Conservation (phyloP, 768 basidiomycete genomes). For the Mycena latifolia region DNA sequence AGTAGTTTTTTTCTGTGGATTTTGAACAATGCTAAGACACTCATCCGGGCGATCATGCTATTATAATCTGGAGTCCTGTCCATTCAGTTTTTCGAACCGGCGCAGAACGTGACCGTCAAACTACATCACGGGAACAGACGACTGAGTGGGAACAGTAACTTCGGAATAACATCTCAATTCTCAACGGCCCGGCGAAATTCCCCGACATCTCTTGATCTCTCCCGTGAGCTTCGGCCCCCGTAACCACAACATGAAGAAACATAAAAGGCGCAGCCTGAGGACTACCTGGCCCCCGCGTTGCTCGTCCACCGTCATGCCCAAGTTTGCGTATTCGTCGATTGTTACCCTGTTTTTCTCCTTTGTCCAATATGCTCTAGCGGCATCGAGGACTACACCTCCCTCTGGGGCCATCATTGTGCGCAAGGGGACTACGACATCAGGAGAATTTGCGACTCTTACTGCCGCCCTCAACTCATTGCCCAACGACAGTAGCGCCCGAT, state of each 20-base stretch:
- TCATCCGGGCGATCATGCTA: too few species aligned
- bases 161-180: not conserved
- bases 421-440: conserved; percentile 51
- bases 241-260: not conserved
- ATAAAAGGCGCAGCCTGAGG: not conserved
- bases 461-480: conserved; percentile 58
- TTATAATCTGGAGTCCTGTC: too few species aligned
- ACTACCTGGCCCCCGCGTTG: too few species aligned
- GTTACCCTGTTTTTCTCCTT: conserved; percentile 4
- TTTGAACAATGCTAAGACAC: too few species aligned
- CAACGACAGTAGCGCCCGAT: conserved; percentile 50
- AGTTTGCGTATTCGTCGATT: conserved; percentile 2
- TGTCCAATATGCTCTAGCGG: conserved; percentile 38
- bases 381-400: conserved; percentile 56
- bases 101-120: not conserved
- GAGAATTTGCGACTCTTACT: conserved; percentile 54
- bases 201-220: not conserved
- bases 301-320: conserved; percentile 5
- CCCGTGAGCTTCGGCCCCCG: not conserved
- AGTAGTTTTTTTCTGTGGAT: too few species aligned
- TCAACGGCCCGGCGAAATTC: not conserved
- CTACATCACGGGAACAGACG: too few species aligned
- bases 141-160: not conserved
- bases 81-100: too few species aligned
- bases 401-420: conserved; percentile 57